These are phyloP conservation scores for Castanospermum australe DNA, from an alignment of 306 rosid species.

Conservation along the genomic window DNA sequence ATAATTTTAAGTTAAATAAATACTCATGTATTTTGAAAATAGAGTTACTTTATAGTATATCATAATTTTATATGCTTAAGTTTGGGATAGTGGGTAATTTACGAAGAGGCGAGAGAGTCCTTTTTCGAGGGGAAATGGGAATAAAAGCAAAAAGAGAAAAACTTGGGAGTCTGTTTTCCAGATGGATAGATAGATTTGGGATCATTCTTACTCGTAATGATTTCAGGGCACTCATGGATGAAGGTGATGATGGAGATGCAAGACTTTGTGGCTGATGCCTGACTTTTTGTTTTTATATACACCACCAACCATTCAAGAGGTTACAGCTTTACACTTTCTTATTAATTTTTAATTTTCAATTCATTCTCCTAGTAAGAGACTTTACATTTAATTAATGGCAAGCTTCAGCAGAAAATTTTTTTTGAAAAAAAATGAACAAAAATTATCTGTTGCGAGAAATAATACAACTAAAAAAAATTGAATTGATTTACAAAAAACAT, in stretches of 20 bases:
- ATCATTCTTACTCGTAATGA: neutral
- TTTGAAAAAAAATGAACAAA: neutral
- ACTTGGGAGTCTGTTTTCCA: neutral
- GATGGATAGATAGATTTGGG: neutral
- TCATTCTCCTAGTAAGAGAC: neutral
- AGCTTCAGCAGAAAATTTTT: too few relatives aligned
- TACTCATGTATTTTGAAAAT: too few relatives aligned
- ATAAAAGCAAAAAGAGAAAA: neutral
- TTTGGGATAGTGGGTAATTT: neutral
- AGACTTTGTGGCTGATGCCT: neutral
- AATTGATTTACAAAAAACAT: neutral
- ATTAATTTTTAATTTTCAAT: neutral
- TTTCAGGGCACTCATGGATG: too few relatives aligned
- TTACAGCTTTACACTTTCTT: neutral
- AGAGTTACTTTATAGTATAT: too few relatives aligned
- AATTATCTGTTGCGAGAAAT: too few relatives aligned
- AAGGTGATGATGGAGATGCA: neutral
- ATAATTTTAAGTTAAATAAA: too few relatives aligned
- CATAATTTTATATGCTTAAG: neutral
- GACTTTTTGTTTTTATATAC: neutral
- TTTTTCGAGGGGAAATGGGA: too few relatives aligned
- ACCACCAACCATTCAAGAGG: neutral
- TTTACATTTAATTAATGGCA: neutral
- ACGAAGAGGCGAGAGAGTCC: too few relatives aligned
- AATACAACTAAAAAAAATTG: too few relatives aligned